These are phyloP conservation scores for Lyophyllum shimeji DNA, from an alignment of 768 basidiomycete species.

Conservation along the genomic window DNA sequence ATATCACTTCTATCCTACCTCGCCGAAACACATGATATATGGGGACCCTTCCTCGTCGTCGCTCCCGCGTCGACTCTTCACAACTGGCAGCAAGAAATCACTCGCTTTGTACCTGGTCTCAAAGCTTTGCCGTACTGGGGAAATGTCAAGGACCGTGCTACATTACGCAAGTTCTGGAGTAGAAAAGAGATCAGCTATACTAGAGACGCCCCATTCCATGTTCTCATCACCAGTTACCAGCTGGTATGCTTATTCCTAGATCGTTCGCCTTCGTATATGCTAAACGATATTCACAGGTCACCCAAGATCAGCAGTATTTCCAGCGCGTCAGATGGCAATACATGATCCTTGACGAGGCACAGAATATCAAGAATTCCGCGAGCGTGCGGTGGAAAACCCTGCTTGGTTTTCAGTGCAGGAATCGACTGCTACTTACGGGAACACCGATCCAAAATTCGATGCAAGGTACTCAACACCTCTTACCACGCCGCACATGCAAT, in stretches of 20 bases:
- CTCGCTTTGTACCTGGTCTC: constrained; percentile 89
- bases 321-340: constrained; percentile 99
- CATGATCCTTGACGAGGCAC: constrained; percentile 99
- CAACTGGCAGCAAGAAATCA: constrained; percentile 99
- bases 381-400: constrained; percentile 97
- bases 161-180: constrained; percentile 96
- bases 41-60: constrained; percentile 98
- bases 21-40: constrained; percentile 96
- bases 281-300: constrained; percentile 52
- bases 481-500: constrained; percentile 1
- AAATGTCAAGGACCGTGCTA: constrained; percentile 92
- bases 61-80: constrained; percentile 96
- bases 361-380: constrained; percentile 98
- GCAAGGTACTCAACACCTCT: constrained; percentile 69
- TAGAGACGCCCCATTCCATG: constrained; percentile 93
- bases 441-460: constrained; percentile 99
- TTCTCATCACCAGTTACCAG: constrained; percentile 96
- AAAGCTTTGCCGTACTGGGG: constrained; percentile 99
- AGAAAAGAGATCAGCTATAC: constrained; percentile 96
- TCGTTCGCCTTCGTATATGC: not conserved
- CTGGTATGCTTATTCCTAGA: constrained; percentile 48
- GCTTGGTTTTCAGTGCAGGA: constrained; percentile 93
- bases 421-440: constrained; percentile 91
- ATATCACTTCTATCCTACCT: constrained; percentile 95
- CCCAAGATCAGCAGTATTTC: constrained; percentile 97